These are phyloP conservation scores for Parastagonospora avenae DNA, from an alignment of 2,329 filamentous ascomycete species.

Conservation along the genomic window DNA sequence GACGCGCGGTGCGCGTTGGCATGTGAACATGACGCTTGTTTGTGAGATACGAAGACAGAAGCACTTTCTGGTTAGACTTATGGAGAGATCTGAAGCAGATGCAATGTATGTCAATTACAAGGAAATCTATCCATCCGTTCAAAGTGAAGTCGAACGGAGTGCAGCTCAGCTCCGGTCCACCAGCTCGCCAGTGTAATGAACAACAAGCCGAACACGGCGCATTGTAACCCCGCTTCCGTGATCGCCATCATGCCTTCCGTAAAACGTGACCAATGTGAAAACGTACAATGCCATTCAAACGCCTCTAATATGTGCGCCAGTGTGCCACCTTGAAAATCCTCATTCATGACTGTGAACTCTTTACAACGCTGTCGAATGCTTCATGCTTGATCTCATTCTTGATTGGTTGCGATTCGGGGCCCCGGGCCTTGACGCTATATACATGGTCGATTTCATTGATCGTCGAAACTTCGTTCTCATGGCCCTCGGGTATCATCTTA, in stretches of 20 bases:
- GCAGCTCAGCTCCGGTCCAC: neutral
- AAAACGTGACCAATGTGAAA: conserved; percentile 4
- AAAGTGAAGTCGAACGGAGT: neutral
- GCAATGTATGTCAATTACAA: neutral
- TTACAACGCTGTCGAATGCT: conserved; percentile 8
- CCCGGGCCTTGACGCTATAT: conserved; percentile 33
- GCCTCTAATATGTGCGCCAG: conserved; percentile 12
- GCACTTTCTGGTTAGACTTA: neutral
- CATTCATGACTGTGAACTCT: conserved; percentile 11
- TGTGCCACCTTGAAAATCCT: conserved; percentile 1
- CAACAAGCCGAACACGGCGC: neutral
- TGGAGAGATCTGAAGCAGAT: neutral
- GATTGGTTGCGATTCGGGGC: conserved; percentile 17
- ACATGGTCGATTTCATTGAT: conserved; percentile 38
- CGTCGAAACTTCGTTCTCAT: conserved; percentile 62
- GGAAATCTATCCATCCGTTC: neutral
- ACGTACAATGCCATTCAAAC: conserved; percentile 10
- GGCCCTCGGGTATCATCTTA: conserved; percentile 76
- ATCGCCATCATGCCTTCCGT: neutral
- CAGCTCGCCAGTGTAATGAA: neutral
- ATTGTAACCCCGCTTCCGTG: neutral
- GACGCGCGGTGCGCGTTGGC: neutral
- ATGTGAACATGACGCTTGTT: conserved; percentile 1
- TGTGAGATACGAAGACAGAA: neutral
- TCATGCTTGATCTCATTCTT: conserved; percentile 16